Percentiles rank a stretch among this genome's conserved stretches.
These are phyloP conservation scores for Aureobasidium sp. DNA, from an alignment of 2,329 filamentous ascomycete genomes.

Conservation along the genomic window DNA sequence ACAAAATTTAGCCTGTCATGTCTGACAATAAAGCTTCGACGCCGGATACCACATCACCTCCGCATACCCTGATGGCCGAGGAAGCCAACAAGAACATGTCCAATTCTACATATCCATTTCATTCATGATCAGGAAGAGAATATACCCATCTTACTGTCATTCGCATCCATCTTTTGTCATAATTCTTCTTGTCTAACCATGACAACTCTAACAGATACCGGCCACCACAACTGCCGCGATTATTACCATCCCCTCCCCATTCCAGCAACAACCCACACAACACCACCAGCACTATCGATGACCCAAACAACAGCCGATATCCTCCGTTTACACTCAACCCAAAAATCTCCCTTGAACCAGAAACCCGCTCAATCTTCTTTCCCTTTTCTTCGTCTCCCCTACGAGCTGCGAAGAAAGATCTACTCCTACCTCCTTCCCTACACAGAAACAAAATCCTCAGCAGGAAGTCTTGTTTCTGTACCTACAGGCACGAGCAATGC, in stretches of 20 bases:
- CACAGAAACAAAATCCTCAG: constrained; percentile 24
- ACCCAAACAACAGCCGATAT: background rate
- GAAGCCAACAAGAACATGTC: background rate
- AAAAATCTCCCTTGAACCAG: constrained; percentile 15
- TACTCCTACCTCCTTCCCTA: constrained; percentile 37
- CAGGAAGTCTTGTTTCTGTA: background rate
- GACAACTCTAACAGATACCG: constrained; percentile 20
- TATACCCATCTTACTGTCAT: too few relatives aligned
- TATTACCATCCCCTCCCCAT: constrained; percentile 23
- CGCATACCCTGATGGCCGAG: constrained; percentile 5
- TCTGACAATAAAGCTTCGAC: background rate
- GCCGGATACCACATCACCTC: background rate
- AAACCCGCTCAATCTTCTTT: constrained; percentile 19
- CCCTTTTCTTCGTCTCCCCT: constrained; percentile 33
- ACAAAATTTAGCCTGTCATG: background rate
- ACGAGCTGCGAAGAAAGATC: constrained; percentile 40
- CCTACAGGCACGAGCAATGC: background rate
- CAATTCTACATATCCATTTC: background rate
- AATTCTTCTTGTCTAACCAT: background rate
- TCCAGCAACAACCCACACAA: background rate
- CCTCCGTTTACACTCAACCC: background rate
- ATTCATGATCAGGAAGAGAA: too few relatives aligned
- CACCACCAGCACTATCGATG: background rate
- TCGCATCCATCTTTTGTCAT: too few relatives aligned
- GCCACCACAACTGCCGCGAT: constrained; percentile 33